These are phyloP conservation scores for Pichia sp. DNA, from an alignment of 1,139 yeast species.

Conservation along the genomic window DNA sequence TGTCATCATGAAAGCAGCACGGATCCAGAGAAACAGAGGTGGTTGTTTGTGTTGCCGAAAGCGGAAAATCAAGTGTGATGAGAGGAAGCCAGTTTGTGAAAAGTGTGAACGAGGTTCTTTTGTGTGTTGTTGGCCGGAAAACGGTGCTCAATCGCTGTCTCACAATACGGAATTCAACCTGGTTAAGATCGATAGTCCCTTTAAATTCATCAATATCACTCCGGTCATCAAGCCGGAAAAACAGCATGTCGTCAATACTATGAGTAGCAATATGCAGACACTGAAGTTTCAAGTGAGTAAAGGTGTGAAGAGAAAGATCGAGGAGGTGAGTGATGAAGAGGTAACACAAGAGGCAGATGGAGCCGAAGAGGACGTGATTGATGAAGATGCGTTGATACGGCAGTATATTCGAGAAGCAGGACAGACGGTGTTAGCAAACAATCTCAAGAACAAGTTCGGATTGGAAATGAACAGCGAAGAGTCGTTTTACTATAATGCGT, in stretches of 20 bases:
- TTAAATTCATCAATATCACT: conserved; percentile 3
- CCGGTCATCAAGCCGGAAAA: not conserved
- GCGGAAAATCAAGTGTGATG: conserved; percentile 19
- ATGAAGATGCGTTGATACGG: conserved; percentile 12
- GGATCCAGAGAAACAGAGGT: conserved; percentile 4
- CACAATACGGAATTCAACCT: conserved; percentile 11
- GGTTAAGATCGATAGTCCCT: not conserved
- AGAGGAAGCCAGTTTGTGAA: conserved; percentile 9
- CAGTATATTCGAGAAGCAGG: conserved; percentile 7
- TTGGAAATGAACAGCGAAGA: not conserved
- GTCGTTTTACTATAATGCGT: conserved; percentile 31
- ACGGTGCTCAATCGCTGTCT: conserved; percentile 10
- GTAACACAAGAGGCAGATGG: too few relatives aligned
- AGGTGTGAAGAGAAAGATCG: too few relatives aligned
- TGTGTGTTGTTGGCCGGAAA: conserved; percentile 17
- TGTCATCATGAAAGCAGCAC: not conserved
- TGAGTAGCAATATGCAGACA: not conserved
- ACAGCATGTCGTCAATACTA: not conserved
- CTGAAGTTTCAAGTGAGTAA: too few relatives aligned
- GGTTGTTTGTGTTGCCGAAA: conserved; percentile 19
- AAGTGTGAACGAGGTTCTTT: conserved; percentile 8
- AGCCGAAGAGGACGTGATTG: too few relatives aligned
- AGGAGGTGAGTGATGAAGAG: too few relatives aligned
- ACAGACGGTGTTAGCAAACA: not conserved
- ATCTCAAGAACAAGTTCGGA: not conserved